Percentiles rank a stretch among this genome's conserved stretches.
Evolutionary conservation across 441 rosid species (phyloP).

Genomic region (Mallotus repandus): DNA sequence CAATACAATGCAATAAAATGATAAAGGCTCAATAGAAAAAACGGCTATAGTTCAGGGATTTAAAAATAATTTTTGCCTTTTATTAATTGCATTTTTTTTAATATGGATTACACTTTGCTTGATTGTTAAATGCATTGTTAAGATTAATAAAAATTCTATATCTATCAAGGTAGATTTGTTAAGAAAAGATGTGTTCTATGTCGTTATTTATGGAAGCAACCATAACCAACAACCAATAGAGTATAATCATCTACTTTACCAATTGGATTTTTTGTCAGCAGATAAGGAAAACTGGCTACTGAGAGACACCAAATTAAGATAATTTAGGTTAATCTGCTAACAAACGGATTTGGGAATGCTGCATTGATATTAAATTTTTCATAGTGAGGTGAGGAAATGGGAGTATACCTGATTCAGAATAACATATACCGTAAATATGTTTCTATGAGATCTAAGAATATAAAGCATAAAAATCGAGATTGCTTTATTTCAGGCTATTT

Average conservation of each 20-base stretch:
- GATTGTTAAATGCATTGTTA: too few relatives aligned
- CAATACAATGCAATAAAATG: too few relatives aligned
- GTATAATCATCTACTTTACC: background rate
- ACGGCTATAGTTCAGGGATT: too few relatives aligned
- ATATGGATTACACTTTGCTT: too few relatives aligned
- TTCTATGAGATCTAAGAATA: conserved; percentile 32
- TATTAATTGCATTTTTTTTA: too few relatives aligned
- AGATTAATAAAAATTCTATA: background rate
- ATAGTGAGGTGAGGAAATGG: conserved; percentile 9
- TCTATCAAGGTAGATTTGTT: background rate
- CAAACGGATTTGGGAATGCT: background rate
- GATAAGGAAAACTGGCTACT: background rate
- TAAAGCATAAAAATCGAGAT: too few relatives aligned
- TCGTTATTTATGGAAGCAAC: background rate
- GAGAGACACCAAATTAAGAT: background rate
- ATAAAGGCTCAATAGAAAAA: too few relatives aligned
- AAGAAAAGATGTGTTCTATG: background rate
- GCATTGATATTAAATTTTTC: background rate
- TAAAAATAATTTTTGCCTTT: too few relatives aligned
- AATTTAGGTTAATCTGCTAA: conserved; percentile 1
- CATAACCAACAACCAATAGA: background rate
- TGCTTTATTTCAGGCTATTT: too few relatives aligned
- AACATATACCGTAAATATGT: conserved; percentile 15
- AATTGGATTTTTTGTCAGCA: too few relatives aligned
- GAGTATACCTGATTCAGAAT: conserved; percentile 21